A percentile compares a stretch with the other conserved stretches of the same genome.
Conservation (phyloP, 2,329 filamentous ascomycete species). For the Aureobasidium namibiae region DNA sequence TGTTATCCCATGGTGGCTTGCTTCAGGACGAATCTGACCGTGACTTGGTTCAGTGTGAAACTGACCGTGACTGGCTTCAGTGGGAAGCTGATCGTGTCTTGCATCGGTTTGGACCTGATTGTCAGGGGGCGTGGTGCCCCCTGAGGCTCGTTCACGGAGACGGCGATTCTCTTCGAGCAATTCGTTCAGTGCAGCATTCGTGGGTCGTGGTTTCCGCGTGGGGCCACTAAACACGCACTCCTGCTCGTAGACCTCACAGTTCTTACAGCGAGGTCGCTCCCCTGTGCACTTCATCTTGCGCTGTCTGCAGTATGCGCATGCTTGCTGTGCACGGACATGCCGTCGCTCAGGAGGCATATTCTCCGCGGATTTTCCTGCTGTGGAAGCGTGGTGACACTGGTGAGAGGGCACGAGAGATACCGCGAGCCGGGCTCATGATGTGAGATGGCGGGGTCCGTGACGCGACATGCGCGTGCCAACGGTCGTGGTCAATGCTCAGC, state of each 20-base stretch:
- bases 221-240: conserved; percentile 36
- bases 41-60: too few species aligned
- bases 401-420: neutral
- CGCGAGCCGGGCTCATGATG: too few species aligned
- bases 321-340: conserved; percentile 13
- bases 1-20: too few species aligned
- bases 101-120: neutral
- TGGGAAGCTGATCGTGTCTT: too few species aligned
- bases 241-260: conserved; percentile 39
- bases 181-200: conserved; percentile 17
- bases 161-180: conserved; percentile 17
- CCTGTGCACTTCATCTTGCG: conserved; percentile 41
- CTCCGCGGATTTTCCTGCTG: neutral
- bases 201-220: conserved; percentile 23
- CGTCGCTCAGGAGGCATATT: conserved; percentile 12
- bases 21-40: too few species aligned
- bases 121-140: neutral
- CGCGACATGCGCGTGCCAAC: too few species aligned
- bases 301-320: conserved; percentile 14
- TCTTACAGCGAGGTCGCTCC: conserved; percentile 37
- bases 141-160: conserved; percentile 11
- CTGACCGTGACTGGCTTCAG: too few species aligned
- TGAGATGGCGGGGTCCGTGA: too few species aligned
- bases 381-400: neutral
- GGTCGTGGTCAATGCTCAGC: neutral